These are phyloP conservation scores for Cicer arietinum DNA, from an alignment of 306 rosid genomes.

Conservation along the genomic window DNA sequence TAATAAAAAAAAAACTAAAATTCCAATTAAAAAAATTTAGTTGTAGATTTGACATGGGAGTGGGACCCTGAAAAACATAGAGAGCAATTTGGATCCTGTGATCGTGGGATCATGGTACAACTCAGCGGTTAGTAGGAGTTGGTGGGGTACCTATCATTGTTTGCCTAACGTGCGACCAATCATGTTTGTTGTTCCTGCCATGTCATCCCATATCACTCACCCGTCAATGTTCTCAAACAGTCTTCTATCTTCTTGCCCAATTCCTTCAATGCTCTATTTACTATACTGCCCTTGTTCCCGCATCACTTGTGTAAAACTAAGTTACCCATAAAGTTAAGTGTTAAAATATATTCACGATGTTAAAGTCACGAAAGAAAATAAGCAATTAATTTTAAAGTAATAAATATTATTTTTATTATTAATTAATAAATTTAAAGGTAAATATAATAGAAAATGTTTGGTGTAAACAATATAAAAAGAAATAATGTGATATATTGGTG, in stretches of 20 bases:
- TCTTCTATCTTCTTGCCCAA: not conserved
- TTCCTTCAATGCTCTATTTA: constrained; percentile 4
- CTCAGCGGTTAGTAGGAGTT: constrained; percentile 64
- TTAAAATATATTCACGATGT: no score
- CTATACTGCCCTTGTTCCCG: constrained; percentile 46
- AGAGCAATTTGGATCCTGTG: constrained; percentile 2
- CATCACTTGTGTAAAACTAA: not conserved
- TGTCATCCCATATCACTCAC: constrained; percentile 47
- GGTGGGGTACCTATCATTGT: constrained; percentile 52
- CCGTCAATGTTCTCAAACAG: constrained; percentile 52
- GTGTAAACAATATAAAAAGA: no score
- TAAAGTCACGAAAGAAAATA: no score
- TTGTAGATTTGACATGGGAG: no score
- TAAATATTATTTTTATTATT: no score
- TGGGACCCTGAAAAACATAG: not conserved
- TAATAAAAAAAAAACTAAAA: no score
- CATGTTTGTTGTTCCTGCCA: constrained; percentile 63
- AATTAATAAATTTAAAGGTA: no score
- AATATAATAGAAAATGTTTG: no score
- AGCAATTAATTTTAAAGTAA: no score
- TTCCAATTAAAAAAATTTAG: no score
- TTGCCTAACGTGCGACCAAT: constrained; percentile 77
- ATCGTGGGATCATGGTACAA: constrained; percentile 45
- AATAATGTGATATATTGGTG: no score
- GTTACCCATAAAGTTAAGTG: no score